A percentile compares a stretch with the other conserved stretches of the same genome.
phyloP scores from a whole-genome alignment of 75 land plant species.

The Ceratopteris richardii region DNA sequence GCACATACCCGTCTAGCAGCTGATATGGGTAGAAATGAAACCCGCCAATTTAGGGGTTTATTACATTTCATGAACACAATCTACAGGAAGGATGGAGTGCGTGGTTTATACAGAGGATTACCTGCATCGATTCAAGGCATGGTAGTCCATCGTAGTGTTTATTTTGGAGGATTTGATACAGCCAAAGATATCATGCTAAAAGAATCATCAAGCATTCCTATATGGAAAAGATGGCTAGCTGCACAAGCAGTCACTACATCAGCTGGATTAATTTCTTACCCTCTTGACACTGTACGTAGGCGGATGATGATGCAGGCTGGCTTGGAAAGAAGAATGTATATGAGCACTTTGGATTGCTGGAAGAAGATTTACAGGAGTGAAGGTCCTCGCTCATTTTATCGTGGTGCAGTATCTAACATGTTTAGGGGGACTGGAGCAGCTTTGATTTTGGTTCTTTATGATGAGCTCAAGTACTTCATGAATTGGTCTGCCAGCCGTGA shows the following conservation, averaged over 20 bases:
- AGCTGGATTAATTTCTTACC: slow-evolving; percentile 86
- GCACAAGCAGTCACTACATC: slow-evolving; percentile 89
- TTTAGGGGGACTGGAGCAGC: slow-evolving; percentile 94
- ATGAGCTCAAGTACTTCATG: slow-evolving; percentile 84
- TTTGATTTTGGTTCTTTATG: slow-evolving; percentile 79
- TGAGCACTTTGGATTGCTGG: slow-evolving; percentile 84
- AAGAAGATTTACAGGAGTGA: slow-evolving; percentile 66
- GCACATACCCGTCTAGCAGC: slow-evolving; percentile 95
- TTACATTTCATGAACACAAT: slow-evolving; percentile 70
- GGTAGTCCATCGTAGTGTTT: slow-evolving; percentile 83
- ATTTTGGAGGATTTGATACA: slow-evolving; percentile 96
- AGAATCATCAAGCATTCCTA: slow-evolving; percentile 31
- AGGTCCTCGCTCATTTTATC: slow-evolving; percentile 66
- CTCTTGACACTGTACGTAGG: slow-evolving; percentile 82
- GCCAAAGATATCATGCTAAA: slow-evolving; percentile 61
- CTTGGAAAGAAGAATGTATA: slow-evolving; percentile 53
- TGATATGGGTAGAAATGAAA: slow-evolving; percentile 61
- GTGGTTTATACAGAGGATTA: slow-evolving; percentile 76
- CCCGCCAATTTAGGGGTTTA: slow-evolving; percentile 76
- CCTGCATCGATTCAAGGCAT: slow-evolving; percentile 94
- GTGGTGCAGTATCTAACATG: slow-evolving; percentile 90
- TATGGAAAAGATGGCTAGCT: slow-evolving; percentile 84
- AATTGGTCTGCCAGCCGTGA: slow-evolving; percentile 20
- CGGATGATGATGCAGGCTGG: slow-evolving; percentile 99
- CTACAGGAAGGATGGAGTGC: slow-evolving; percentile 59